phyloP scores from a whole-genome alignment of 2,329 filamentous ascomycete species.

The Chalaropsis ovoidea region DNA sequence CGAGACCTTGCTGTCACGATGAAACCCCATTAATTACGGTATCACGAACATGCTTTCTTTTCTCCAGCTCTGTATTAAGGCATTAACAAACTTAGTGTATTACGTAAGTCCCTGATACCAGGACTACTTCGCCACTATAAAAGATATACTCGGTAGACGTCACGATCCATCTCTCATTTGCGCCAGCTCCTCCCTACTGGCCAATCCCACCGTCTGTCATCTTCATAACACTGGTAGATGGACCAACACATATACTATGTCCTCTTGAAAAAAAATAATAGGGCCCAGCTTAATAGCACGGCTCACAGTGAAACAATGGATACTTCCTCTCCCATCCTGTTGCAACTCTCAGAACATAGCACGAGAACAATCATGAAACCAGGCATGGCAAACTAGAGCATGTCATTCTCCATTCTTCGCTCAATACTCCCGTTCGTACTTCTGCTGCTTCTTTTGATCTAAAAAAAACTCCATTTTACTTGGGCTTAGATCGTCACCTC shows the following conservation, averaged over 20 bases:
- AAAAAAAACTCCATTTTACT: slow-evolving; percentile 26
- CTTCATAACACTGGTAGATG: background rate
- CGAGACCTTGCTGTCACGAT: too few species aligned
- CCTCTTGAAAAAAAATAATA: slow-evolving; percentile 18
- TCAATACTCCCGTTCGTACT: slow-evolving; percentile 15
- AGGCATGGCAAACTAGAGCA: background rate
- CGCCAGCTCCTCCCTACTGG: background rate
- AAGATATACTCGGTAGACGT: slow-evolving; percentile 10
- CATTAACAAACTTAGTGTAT: background rate
- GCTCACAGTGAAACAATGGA: background rate
- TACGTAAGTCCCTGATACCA: background rate
- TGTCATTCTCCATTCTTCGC: slow-evolving; percentile 9
- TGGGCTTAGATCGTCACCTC: slow-evolving; percentile 64
- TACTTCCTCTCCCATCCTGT: background rate
- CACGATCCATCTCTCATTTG: slow-evolving; percentile 4
- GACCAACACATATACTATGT: background rate
- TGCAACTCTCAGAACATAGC: background rate
- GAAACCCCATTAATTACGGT: background rate
- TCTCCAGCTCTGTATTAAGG: background rate
- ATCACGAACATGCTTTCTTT: background rate
- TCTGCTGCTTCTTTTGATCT: slow-evolving; percentile 27
- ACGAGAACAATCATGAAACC: slow-evolving; percentile 2
- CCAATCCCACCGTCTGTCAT: background rate
- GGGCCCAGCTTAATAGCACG: slow-evolving; percentile 5
- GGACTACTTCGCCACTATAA: slow-evolving; percentile 4